Evolutionary conservation across 2,329 filamentous ascomycete genomes (phyloP), one percentile per base, ranked within the genome.

Genomic region (Ascocoryne sarcoides): DNA sequence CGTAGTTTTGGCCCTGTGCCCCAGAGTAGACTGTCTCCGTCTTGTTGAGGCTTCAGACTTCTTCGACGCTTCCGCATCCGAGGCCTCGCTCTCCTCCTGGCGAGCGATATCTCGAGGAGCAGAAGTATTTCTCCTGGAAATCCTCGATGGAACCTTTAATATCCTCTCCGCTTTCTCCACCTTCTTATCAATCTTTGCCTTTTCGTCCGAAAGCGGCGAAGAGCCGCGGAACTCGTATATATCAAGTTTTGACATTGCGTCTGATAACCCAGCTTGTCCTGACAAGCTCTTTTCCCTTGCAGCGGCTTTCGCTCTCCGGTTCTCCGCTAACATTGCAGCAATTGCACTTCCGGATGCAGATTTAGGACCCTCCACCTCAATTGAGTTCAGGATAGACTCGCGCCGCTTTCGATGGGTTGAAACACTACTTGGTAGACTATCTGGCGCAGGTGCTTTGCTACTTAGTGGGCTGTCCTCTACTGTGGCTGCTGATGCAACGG

Each of bases 381-480:
- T 23, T 29, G 56, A 50, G 23, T 52, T 49, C 15, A 60, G 32
- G 32, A 56, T 46, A 3, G 58, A 60, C 33, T 57, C 57, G 4
- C 56, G 51, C 10, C 57, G 51, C 32, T 52, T 57, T 37, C 58
- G 40, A 20, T 60, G 58, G 2, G 53, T 56, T 23, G 54, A 54
- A 16, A 56, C 54, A 31, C 47, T 54, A 32, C 48, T 53, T 2
- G 52, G 50, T 21, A 56, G 21, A 10, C 41, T 36, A 10, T 55
- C 51, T 3, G 45, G 21, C 9, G 40, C 40, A 1, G 45, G 31
- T 5, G 42, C 47, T 43, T 59, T 60, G 17, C 46, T 43, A 30
- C 48, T 47, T 12, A 60, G 46, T 2, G 58, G 58, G 23, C 58
- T 60, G n/a, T 54, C 53, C 10, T 58, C 55, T 7, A 53, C 36